Evolutionary conservation across 2,329 filamentous ascomycete genomes (phyloP), one percentile per base, ranked within the genome.

Genomic region (Xylariomycetidae sp.): DNA sequence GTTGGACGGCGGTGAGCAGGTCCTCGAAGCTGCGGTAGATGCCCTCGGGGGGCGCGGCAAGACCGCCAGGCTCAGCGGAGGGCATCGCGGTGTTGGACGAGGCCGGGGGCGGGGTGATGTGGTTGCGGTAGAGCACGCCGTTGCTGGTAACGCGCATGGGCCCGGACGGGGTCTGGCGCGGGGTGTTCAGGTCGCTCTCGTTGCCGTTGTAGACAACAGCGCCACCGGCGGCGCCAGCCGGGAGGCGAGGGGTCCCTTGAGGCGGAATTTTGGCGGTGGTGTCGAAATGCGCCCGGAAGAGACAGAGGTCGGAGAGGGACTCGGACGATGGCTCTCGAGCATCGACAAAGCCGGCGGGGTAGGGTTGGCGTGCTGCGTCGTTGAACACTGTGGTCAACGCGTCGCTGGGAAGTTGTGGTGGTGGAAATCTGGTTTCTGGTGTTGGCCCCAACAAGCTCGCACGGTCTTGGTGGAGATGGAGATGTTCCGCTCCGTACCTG

Each of bases 11-110:
- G 4, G 61, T 61, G 47, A 78, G 64, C 25, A 79, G 63, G 39
- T 78, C 74, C 19, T 78, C 74, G 41, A 78, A 78, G 32, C 65
- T 68, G 29, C 68, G 61, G 41, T 72, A 79, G 52, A 79, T 77
- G 43, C 72, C 72, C 52, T 78, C 74, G 31, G 73, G 72, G 31
- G 74, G 74, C 25, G 74, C 70, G 26, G 68, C 63, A 40, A 77
- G 59, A 38, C 60, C 57, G 25, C 44, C 40, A 14, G 43, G 42
- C 34, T 56, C 53, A 28, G 37, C 42, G 20, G 40, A 29, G 9
- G 37, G 17, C 46, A 55, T 52, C n/a, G n/a, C n/a, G 25, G 44
- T 44, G 16, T 42, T 44, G 26, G 51, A 50, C 19, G 50, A 51
- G 29, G 45, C 47, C 24, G 50, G 50, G 12, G 42, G 42, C 19